Evolutionary conservation across 257 asterid species (phyloP), one percentile per base, ranked within the genome.

Genomic region (Plantago ovata): DNA sequence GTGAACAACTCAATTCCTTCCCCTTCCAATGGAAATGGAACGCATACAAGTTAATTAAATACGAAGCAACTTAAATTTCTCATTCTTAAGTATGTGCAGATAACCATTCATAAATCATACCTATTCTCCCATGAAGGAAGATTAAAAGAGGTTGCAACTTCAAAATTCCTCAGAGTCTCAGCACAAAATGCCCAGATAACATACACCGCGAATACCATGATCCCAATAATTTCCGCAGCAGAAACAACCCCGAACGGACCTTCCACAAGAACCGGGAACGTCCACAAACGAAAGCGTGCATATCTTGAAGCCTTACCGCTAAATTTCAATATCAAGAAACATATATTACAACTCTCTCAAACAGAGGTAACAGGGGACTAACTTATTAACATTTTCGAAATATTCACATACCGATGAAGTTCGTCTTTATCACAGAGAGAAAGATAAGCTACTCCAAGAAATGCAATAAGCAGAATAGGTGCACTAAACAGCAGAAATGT

Each of bases 201-300:
- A 62, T 80, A 90, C 20, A 58, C 23, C 7, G 68, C 7, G 32
- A 90, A 84, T 42, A 81, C n/a, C 19, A 74, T 22, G 14, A 90
- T 80, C 18, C 90, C 95, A 61, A 90, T 77, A 58, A 81, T 71
- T 72, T 90, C 97, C 32, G 87, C 90, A 6, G 97, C 97, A 13
- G 97, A 79, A 38, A 86, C 94, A 50, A 90, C 97, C 22, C 97
- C 97, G 40, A 90, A 90, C 12, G 95, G 91, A 12, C 96, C 96
- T 23, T 84, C 85, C 48, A 84, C 89, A 16, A 86, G 59, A 55
- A 90, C 81, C 5, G 97, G 96, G 50, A 90, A 79, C 15, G 97
- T 90, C 97, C 95, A 81, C 57, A 90, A 48, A 11, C 89, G 77
- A 38, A 86, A 69, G 14, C 75, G 67, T 7, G 92, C 77, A 39